A percentile compares a stretch with the other conserved stretches of the same genome.
phyloP scores from a whole-genome alignment of 345 rosid species.

The Litchi chinensis region DNA sequence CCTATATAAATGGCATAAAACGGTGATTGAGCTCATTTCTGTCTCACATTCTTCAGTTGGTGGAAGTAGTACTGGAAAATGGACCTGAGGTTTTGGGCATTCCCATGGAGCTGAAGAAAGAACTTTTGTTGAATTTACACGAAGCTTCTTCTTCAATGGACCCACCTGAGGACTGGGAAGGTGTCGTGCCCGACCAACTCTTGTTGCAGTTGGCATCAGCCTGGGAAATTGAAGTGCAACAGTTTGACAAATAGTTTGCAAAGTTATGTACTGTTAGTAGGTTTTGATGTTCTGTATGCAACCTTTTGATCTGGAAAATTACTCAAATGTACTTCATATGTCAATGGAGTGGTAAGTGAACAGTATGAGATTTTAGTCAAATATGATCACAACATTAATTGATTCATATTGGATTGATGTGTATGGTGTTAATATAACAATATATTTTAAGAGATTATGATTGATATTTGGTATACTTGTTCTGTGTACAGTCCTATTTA shows the following conservation, averaged over 20 bases:
- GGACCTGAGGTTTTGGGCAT: slow-evolving; percentile 70
- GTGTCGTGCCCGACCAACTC: slow-evolving; percentile 75
- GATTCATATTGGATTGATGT: slow-evolving; percentile 1
- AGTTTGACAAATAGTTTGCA: slow-evolving; percentile 52
- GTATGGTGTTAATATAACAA: neutral
- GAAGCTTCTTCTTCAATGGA: slow-evolving; percentile 75
- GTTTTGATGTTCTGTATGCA: slow-evolving; percentile 7
- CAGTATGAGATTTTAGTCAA: too few relatives aligned
- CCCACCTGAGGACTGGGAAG: slow-evolving; percentile 96
- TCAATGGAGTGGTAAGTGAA: neutral
- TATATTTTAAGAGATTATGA: neutral
- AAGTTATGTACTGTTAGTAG: neutral
- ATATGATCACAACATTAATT: neutral
- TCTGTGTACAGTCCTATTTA: too few relatives aligned
- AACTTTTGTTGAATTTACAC: slow-evolving; percentile 70
- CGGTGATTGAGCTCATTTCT: slow-evolving; percentile 4
- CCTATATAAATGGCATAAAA: neutral
- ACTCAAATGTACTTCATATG: neutral
- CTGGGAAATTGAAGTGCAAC: slow-evolving; percentile 85
- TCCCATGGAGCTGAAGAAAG: slow-evolving; percentile 85
- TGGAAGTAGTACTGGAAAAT: slow-evolving; percentile 74
- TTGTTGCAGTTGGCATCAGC: slow-evolving; percentile 85
- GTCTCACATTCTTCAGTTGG: slow-evolving; percentile 48
- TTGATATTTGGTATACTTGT: neutral
- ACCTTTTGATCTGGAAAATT: slow-evolving; percentile 8